A percentile compares a stretch with the other conserved stretches of the same genome.
Conservation (phyloP, 768 basidiomycete species). For the Cystobasidiopsis lactophilus region DNA sequence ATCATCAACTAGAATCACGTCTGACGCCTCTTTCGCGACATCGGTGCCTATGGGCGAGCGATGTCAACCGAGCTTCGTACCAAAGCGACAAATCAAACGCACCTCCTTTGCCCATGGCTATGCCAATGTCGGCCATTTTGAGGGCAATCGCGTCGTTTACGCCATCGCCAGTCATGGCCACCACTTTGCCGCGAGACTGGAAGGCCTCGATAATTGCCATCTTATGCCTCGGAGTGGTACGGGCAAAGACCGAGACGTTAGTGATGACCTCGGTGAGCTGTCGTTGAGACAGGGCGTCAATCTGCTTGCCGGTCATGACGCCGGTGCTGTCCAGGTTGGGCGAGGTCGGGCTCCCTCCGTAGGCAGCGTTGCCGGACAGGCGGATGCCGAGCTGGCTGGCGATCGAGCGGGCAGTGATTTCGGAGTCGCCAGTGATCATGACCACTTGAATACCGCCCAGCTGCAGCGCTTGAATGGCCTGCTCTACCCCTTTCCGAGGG, state of each 20-base stretch:
- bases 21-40: slow-evolving; percentile 93
- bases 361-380: slow-evolving; percentile 24
- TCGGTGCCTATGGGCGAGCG: slow-evolving; percentile 39
- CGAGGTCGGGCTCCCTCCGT: too few relatives aligned
- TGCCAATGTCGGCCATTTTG: slow-evolving; percentile 93
- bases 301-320: slow-evolving; percentile 53
- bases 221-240: slow-evolving; percentile 91
- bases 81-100: too few relatives aligned
- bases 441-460: slow-evolving; percentile 80
- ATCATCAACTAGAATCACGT: slow-evolving; percentile 90
- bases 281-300: slow-evolving; percentile 59
- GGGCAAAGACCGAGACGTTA: slow-evolving; percentile 65
- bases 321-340: slow-evolving; percentile 19
- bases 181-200: slow-evolving; percentile 66
- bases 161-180: slow-evolving; percentile 54
- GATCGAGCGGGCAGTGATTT: slow-evolving; percentile 70
- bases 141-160: slow-evolving; percentile 81
- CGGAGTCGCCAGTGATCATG: slow-evolving; percentile 94
- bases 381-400: slow-evolving; percentile 64
- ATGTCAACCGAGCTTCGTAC: too few relatives aligned
- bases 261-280: slow-evolving; percentile 68
- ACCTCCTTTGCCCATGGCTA: slow-evolving; percentile 86
- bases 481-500: slow-evolving; percentile 77
- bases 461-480: slow-evolving; percentile 60
- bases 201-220: slow-evolving; percentile 93